These are phyloP conservation scores for Conticribra guillardii DNA, from an alignment of 108 stramenopile genomes.

Conservation along the genomic window DNA sequence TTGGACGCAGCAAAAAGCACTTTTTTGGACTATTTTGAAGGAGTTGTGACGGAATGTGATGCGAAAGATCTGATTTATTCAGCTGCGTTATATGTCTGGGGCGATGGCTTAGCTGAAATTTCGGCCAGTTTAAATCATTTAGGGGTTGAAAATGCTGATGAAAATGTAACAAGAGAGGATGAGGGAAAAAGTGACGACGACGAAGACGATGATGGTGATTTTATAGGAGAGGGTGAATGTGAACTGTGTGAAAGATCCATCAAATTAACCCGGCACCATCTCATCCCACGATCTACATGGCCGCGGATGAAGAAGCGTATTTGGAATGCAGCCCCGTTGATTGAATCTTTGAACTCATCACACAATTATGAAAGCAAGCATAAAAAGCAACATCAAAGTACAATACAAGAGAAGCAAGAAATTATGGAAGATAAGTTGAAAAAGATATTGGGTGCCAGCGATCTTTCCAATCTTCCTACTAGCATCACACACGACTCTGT, in stretches of 20 bases:
- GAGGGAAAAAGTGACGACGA: slow-evolving; percentile 20
- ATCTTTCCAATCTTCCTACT: slow-evolving; percentile 27
- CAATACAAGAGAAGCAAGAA: slow-evolving; percentile 32
- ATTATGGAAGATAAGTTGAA: too few species aligned
- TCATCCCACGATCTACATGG: slow-evolving; percentile 73
- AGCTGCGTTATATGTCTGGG: slow-evolving; percentile 18
- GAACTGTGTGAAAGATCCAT: slow-evolving; percentile 76
- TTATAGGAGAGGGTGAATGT: slow-evolving; percentile 72
- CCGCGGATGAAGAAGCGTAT: slow-evolving; percentile 57
- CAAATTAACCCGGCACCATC: slow-evolving; percentile 69
- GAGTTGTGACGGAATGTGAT: slow-evolving; percentile 5
- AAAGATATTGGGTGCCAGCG: too few species aligned
- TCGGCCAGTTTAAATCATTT: neutral
- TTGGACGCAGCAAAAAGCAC: slow-evolving; percentile 7
- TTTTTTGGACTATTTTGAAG: slow-evolving; percentile 29
- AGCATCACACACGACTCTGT: slow-evolving; percentile 28
- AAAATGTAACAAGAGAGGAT: slow-evolving; percentile 13
- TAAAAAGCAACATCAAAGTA: slow-evolving; percentile 9
- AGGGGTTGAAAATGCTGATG: slow-evolving; percentile 4
- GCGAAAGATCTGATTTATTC: slow-evolving; percentile 3
- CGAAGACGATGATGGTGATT: slow-evolving; percentile 34
- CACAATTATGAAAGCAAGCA: neutral
- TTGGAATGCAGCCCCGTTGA: slow-evolving; percentile 50
- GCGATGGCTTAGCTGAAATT: slow-evolving; percentile 2
- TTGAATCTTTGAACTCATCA: slow-evolving; percentile 29